Evolutionary conservation across 768 basidiomycete species (phyloP), one percentile per base, ranked within the genome.

Genomic region (Leccinum imitatum): DNA sequence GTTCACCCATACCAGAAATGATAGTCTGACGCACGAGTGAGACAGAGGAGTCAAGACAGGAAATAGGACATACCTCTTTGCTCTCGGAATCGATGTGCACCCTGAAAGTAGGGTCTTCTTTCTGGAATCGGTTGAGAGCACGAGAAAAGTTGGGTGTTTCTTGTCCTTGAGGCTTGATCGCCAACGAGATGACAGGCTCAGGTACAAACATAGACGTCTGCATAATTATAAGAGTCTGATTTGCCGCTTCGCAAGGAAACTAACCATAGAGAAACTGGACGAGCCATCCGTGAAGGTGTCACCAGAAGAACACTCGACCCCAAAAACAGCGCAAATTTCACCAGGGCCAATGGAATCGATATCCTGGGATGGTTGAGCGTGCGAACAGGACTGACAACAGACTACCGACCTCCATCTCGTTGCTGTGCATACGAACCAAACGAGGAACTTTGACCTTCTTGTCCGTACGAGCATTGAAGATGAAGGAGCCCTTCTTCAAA

Each of bases 251-350:
- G 17, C 2, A 31, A 46, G 0, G 3, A 15, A 35, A 74, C 84
- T 39, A 52, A 95, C 95, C 96, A 98, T 98, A 0, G 97, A 93
- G 76, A 85, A 95, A 31, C 81, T 88, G 0, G 91, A 91, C 1
- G 90, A 85, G 9, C 96, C 89, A 71, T 98, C 97, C 0, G 92
- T 97, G 75, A 99, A 98, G 0, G 96, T 98, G 75, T 99, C 97
- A 14, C 97, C 96, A 15, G 93, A 91, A 0, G 95, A 93, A 71
- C 97, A 99, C 65, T 99, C 97, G 33, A 99, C 93, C 68, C 97
- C 97, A 68, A 99, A 99, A 75, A 97, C 97, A 53, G 97, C 97
- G 71, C 97, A 98, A 63, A 99, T 99, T 81, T 99, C 97, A 59
- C 97, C 97, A 30, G 96, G 95, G 0, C 94, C 94, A 66, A 99